A percentile compares a stretch with the other conserved stretches of the same genome.
These are phyloP conservation scores for Dipodascopsis uninucleata DNA, from an alignment of 805 yeast species.

Conservation along the genomic window DNA sequence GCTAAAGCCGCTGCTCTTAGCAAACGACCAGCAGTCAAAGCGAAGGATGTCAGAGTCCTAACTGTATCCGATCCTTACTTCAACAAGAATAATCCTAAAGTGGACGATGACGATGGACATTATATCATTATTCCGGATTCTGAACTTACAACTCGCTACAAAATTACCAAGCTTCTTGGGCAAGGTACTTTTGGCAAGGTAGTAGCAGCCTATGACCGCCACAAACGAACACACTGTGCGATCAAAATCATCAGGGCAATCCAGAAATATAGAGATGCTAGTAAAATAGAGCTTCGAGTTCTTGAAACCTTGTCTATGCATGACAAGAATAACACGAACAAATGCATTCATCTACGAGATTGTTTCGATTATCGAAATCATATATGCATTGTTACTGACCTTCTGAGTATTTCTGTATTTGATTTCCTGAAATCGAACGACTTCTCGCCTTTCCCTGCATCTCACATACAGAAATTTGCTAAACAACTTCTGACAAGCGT, in stretches of 20 bases:
- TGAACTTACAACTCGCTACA: conserved; percentile 58
- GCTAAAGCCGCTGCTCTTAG: too few species aligned
- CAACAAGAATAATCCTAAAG: conserved; percentile 3
- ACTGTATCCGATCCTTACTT: conserved; percentile 26
- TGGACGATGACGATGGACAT: conserved; percentile 40
- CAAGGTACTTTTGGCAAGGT: conserved; percentile 95
- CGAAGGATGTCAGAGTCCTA: conserved; percentile 33
- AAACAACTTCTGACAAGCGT: conserved; percentile 81
- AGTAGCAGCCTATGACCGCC: conserved; percentile 71
- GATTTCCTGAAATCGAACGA: conserved; percentile 84
- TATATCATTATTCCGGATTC: conserved; percentile 37
- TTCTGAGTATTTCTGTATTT: conserved; percentile 77
- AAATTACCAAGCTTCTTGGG: conserved; percentile 66
- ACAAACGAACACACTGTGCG: conserved; percentile 64
- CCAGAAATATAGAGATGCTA: conserved; percentile 92
- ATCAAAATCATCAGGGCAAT: conserved; percentile 88
- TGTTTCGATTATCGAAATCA: conserved; percentile 92
- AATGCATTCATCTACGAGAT: conserved; percentile 81
- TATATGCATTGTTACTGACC: conserved; percentile 87
- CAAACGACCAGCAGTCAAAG: conserved; percentile 33
- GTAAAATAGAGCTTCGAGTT: conserved; percentile 85
- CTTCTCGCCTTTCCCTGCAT: conserved; percentile 88
- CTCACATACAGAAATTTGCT: conserved; percentile 85
- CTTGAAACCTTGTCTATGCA: conserved; percentile 66
- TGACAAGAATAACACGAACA: conserved; percentile 64